Base-by-base conservation (phyloP, 2,329 filamentous ascomycete genomes). In the Fusarium equiseti region DNA sequence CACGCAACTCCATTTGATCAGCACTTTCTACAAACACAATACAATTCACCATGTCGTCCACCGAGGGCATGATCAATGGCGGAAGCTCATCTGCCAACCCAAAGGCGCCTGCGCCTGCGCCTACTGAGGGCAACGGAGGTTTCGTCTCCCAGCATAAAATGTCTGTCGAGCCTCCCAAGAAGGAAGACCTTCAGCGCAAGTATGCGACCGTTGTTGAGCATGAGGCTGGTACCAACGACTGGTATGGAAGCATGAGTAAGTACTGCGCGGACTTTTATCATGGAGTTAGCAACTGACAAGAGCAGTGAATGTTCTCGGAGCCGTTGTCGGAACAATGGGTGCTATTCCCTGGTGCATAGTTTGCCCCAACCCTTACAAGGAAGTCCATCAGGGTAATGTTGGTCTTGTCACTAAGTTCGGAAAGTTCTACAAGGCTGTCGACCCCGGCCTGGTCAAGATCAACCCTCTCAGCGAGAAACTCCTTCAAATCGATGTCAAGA, bases 351-450 rank as follows among this genome's bases (percentile, higher is more conserved):
- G 95, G 89, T 97, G 95, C 80, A 83, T 97, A 79, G 85, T 91
- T 82, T 98, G 92, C 84, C 96, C 96, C 52, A 99, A 99, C 83
- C 96, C 95, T 5, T 98, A 95, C 88, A 97, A 97, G 85, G 91
- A 90, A 50, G 95, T 99, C 64, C 85, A 88, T 59, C 96, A 98
- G 84, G 96, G 96, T 75, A 95, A 97, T 75, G 96, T 99, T 51
- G 96, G 96, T 66, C 88, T 99, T 46, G 91, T 99, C 79, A 97
- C 95, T 78, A 97, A 95, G 82, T 99, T 99, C 74, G 96, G 96
- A 77, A 87, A 91, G 71, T 98, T 99, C 84, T 93, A 97, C 82
- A 92, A 95, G 81, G 94, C 96, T 13, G 95, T 98, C 73, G 96
- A 99, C 80, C 96, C 96, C 4, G 96, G 96, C 79, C 90, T 99